Evolutionary conservation across 2,329 filamentous ascomycete genomes (phyloP).

Genomic region (Aureobasidium leucospermi): DNA sequence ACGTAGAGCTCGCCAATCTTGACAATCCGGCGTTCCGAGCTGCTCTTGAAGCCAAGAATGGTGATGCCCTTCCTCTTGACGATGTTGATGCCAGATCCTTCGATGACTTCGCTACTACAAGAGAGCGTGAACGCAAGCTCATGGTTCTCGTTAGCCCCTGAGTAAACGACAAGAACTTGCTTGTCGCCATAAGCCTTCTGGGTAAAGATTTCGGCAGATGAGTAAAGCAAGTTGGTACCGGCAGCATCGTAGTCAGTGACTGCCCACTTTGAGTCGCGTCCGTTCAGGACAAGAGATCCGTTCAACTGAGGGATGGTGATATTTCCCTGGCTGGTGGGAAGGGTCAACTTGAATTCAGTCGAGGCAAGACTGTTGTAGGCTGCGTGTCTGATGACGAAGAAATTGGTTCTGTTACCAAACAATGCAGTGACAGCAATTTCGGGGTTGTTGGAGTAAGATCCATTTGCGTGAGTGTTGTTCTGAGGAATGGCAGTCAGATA

Average conservation of each 20-base stretch:
- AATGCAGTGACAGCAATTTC: slow-evolving; percentile 57
- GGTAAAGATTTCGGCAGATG: slow-evolving; percentile 49
- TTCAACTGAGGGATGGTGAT: slow-evolving; percentile 54
- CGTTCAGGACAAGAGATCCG: slow-evolving; percentile 50
- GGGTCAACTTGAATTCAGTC: slow-evolving; percentile 55
- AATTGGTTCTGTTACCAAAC: slow-evolving; percentile 46
- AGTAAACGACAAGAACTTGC: slow-evolving; percentile 49
- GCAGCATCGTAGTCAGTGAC: slow-evolving; percentile 54
- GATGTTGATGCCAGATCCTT: slow-evolving; percentile 34
- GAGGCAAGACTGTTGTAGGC: slow-evolving; percentile 54
- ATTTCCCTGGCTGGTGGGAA: slow-evolving; percentile 52
- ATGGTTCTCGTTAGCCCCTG: slow-evolving; percentile 53
- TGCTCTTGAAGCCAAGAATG: slow-evolving; percentile 50
- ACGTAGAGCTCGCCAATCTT: slow-evolving; percentile 45
- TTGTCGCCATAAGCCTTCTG: slow-evolving; percentile 52
- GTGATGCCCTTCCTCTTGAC: slow-evolving; percentile 35
- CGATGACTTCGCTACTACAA: slow-evolving; percentile 30
- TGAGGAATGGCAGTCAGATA: slow-evolving; percentile 57
- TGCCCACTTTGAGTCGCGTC: slow-evolving; percentile 56
- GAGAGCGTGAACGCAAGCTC: slow-evolving; percentile 48
- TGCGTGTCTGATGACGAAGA: slow-evolving; percentile 58
- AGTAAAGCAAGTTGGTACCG: slow-evolving; percentile 45
- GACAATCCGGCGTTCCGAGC: slow-evolving; percentile 45
- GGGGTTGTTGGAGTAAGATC: slow-evolving; percentile 45
- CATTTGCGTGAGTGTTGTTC: slow-evolving; percentile 37